Conservation (phyloP, 768 basidiomycete species). For the Cystofilobasidium capitatum region DNA sequence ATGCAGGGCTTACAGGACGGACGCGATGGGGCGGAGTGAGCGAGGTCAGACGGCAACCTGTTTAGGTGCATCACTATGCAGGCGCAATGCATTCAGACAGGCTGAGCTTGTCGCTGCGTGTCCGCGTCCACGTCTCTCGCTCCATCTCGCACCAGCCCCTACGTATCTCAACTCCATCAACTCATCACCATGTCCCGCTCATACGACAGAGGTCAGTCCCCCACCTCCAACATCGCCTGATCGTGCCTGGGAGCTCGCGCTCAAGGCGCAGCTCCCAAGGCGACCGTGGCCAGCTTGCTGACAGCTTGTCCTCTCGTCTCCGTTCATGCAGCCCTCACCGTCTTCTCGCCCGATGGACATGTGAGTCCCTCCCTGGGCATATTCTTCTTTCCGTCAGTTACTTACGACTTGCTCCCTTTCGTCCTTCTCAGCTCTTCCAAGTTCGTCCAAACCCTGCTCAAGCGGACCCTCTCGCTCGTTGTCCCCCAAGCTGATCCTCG, state of each 20-base stretch:
- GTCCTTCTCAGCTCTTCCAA: constrained; percentile 57
- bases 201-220: constrained; percentile 77
- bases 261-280: not conserved
- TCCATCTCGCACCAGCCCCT: not conserved
- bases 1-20: no score
- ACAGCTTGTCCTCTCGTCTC: not conserved
- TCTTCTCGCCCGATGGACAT: constrained; percentile 98
- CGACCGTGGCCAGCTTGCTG: no score
- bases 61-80: no score
- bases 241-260: not conserved
- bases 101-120: no score
- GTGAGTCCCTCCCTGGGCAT: constrained; percentile 40
- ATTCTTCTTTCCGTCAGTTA: not conserved
- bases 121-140: not conserved
- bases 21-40: no score
- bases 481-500: constrained; percentile 25
- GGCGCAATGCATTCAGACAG: no score
- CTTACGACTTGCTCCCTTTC: not conserved
- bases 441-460: constrained; percentile 42
- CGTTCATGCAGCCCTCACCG: constrained; percentile 64
- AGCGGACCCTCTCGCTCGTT: not conserved
- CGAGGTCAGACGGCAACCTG: no score
- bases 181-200: constrained; percentile 54
- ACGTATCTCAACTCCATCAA: not conserved
- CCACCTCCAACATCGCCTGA: not conserved